Evolutionary conservation across 352 stramenopile species (phyloP), one percentile per base, ranked within the genome.

Genomic region (Pythium folliculosum): DNA sequence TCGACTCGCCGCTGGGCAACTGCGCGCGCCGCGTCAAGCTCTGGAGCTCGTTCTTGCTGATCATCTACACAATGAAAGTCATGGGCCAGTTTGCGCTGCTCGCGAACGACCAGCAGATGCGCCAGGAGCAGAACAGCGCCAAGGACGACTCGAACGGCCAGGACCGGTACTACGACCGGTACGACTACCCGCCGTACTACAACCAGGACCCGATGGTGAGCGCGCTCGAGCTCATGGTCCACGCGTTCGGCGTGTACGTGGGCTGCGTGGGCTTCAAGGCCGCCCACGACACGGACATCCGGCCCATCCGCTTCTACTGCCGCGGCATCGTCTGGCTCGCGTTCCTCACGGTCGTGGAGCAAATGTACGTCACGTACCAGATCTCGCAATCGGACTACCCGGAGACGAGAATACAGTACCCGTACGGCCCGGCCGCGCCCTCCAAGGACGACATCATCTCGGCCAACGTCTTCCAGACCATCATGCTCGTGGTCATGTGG

Each of bases 1-100:
- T 94, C 12, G 87, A 95, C 71, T 91, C 87, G 37, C 75, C 87
- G 1, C 69, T 95, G 17, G 88, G 88, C 21, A 94, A 93, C 54
- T 91, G 84, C 40, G 88, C 88, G 35, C 82, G 86, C 13, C 82
- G 88, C 51, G 86, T 95, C 40, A 95, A 95, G 65, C 81, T 95
- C 38, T 95, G 88, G 88, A 93, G 85, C 48, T 94, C 86, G 13
- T 94, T 95, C 57, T 64, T 95, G 53, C 63, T 95, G 27, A 94
- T 95, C 60, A 94, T 95, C 53, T 92, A 95, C 77, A 94, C 88
- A 4, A 95, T 95, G 88, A 95, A 95, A 62, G 84, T 94, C 30
- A 93, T 95, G 82, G 84, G 86, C 2, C 84, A 94, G 51, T 93
- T 94, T 68, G 88, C 88, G 44, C 60, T 94, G 48, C 72, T 95